Conservation (phyloP, 345 rosid genomes). For the Atalantia buxifolia region DNA sequence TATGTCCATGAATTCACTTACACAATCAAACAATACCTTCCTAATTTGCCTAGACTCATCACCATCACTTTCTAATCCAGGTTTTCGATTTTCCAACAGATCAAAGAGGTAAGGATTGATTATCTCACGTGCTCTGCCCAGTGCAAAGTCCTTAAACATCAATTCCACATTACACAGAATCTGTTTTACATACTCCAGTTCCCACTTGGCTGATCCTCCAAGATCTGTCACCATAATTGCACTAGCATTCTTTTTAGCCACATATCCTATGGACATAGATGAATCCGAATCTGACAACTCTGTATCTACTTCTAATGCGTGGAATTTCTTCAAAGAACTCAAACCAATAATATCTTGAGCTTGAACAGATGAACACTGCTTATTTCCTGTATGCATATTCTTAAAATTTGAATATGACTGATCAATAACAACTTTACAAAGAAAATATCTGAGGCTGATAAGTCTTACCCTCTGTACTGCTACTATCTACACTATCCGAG, state of each 20-base stretch:
- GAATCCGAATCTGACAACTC: conserved; percentile 75
- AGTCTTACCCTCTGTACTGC: conserved; percentile 44
- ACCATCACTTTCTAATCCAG: conserved; percentile 15
- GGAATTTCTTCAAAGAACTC: conserved; percentile 35
- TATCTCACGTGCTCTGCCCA: conserved; percentile 41
- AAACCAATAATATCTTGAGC: conserved; percentile 43
- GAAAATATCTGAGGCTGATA: background rate
- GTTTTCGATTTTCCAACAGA: conserved; percentile 53
- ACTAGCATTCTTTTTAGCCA: conserved; percentile 25
- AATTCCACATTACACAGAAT: conserved; percentile 54
- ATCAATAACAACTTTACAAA: background rate
- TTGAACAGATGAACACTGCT: conserved; percentile 50
- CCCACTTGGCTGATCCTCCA: conserved; percentile 44
- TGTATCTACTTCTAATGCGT: conserved; percentile 40
- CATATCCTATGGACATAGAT: conserved; percentile 36
- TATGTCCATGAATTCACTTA: conserved; percentile 61
- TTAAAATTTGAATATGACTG: conserved; percentile 6
- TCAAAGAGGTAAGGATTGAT: conserved; percentile 64
- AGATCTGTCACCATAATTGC: conserved; percentile 8
- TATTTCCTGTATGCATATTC: conserved; percentile 41
- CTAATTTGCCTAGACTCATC: conserved; percentile 42
- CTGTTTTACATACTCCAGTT: conserved; percentile 60
- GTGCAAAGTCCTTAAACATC: conserved; percentile 63
- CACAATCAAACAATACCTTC: conserved; percentile 67
- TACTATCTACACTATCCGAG: conserved; percentile 51